These are phyloP conservation scores for Trapa bicornis DNA, from an alignment of 345 rosid genomes.

Conservation along the genomic window DNA sequence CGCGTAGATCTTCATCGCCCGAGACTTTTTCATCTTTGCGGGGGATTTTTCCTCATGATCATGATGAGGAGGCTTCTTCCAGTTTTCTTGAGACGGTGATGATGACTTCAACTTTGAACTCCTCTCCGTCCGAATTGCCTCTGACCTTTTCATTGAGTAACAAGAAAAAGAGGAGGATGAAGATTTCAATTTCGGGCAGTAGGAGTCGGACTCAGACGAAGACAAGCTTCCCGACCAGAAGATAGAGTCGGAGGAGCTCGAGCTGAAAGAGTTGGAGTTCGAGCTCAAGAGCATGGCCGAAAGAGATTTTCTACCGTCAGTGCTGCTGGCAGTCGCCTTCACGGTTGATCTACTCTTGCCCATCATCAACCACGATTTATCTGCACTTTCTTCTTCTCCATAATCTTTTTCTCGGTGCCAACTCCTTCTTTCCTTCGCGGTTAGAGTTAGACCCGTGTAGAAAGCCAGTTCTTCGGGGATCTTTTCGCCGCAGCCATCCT, in stretches of 20 bases:
- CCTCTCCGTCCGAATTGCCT: constrained; percentile 34
- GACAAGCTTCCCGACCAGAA: constrained; percentile 45
- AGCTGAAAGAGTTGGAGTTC: constrained; percentile 31
- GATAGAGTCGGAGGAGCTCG: constrained; percentile 67
- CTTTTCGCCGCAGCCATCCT: background rate
- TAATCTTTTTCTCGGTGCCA: background rate
- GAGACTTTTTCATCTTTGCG: constrained; percentile 46
- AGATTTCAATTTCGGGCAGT: constrained; percentile 19
- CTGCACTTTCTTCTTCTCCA: background rate
- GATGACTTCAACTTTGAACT: background rate
- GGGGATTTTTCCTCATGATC: constrained; percentile 24
- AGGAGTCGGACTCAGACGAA: constrained; percentile 60
- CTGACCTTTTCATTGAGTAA: constrained; percentile 26
- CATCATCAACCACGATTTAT: background rate
- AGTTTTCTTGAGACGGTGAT: background rate
- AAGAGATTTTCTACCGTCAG: background rate
- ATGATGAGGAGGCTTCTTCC: constrained; percentile 17
- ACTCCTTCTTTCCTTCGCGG: background rate
- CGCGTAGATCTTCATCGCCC: constrained; percentile 69
- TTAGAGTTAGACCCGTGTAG: background rate
- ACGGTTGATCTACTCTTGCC: background rate
- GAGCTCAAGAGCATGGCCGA: constrained; percentile 8
- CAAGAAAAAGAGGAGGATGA: constrained; percentile 6
- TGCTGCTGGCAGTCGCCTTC: background rate
- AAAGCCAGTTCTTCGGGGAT: background rate